Evolutionary conservation across 2,329 filamentous ascomycete species (phyloP).

Genomic region (Cladosporium sp.): DNA sequence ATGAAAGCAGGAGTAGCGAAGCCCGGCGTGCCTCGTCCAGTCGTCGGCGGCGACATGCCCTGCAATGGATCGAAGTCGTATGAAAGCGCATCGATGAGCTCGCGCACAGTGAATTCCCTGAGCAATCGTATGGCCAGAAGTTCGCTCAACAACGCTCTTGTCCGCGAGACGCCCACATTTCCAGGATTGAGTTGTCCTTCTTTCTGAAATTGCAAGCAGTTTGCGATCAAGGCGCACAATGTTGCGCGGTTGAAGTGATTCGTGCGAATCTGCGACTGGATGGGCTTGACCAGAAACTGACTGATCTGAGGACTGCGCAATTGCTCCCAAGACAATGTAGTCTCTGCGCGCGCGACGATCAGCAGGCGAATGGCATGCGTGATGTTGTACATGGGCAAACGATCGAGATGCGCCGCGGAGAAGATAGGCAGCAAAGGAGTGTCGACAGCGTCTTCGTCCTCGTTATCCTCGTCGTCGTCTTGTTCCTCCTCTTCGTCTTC

Average conservation of each 20-base stretch:
- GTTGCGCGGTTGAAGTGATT: conserved; percentile 82
- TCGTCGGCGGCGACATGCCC: conserved; percentile 55
- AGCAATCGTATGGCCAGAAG: conserved; percentile 82
- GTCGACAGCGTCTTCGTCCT: conserved; percentile 40
- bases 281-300: conserved; percentile 91
- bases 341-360: conserved; percentile 80
- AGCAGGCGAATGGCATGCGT: conserved; percentile 85
- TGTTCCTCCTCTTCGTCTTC: conserved; percentile 31
- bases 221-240: conserved; percentile 84
- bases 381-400: conserved; percentile 80
- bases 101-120: conserved; percentile 81
- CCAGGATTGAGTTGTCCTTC: conserved; percentile 76
- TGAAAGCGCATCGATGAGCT: conserved; percentile 87
- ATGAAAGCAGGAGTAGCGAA: conserved; percentile 7
- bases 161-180: conserved; percentile 76
- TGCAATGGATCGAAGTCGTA: conserved; percentile 94
- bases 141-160: conserved; percentile 83
- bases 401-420: conserved; percentile 71
- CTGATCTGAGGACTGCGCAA: conserved; percentile 92
- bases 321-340: conserved; percentile 89
- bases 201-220: conserved; percentile 87
- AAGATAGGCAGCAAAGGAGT: conserved; percentile 67
- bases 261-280: conserved; percentile 79
- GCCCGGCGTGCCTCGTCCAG: conserved; percentile 25
- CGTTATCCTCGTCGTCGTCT: conserved; percentile 36